phyloP scores from a whole-genome alignment of 257 asterid species.

The Linaria vulgaris region DNA sequence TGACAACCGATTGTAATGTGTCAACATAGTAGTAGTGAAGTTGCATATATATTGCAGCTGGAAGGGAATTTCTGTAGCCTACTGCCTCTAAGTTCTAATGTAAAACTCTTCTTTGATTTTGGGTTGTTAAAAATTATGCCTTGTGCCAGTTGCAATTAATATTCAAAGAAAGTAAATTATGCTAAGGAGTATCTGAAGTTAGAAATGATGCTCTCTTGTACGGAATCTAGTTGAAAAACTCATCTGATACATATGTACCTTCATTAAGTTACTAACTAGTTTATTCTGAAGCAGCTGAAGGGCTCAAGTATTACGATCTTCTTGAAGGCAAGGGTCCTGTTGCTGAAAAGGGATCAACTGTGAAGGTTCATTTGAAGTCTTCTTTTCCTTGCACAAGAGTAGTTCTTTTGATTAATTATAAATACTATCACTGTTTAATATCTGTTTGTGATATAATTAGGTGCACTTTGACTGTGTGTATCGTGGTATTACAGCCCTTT shows the following conservation, averaged over 20 bases:
- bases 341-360: constrained; percentile 77
- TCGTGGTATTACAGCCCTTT: constrained; percentile 87
- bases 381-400: not conserved
- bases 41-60: no score
- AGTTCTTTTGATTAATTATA: no score
- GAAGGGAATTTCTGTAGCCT: no score
- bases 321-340: constrained; percentile 80
- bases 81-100: no score
- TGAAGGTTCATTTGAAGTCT: constrained; percentile 50
- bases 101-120: no score
- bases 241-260: not conserved
- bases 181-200: not conserved
- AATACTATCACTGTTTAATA: no score
- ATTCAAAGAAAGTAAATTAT: not conserved
- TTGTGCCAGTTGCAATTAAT: not conserved
- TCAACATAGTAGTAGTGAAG: no score
- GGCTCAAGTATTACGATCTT: constrained; percentile 79
- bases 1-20: no score
- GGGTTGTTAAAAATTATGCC: no score
- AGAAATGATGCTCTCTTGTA: not conserved
- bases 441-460: constrained; percentile 33
- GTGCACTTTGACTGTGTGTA: constrained; percentile 95
- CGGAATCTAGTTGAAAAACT: not conserved
- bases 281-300: constrained; percentile 67
- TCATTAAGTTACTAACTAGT: constrained; percentile 18